Evolutionary conservation across 2,329 filamentous ascomycete genomes (phyloP), one percentile per base, ranked within the genome.

Genomic region (Aspergillus sp.): DNA sequence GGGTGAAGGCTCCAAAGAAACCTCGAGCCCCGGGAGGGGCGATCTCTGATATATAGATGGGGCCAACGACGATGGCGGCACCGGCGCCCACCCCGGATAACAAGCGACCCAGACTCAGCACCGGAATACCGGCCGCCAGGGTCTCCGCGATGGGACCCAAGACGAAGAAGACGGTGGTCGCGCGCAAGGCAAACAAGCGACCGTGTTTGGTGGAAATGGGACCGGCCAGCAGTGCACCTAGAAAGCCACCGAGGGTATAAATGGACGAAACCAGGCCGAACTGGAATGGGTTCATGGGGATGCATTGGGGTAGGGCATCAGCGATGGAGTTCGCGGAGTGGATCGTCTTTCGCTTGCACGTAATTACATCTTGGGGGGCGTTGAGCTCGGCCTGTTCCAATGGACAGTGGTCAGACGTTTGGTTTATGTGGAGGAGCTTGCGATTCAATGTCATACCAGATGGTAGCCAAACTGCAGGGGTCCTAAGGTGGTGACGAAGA

Each of bases 381-480:
- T 99, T 99, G 58, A 99, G 83, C 71, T 97, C 94, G 62, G 91
- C 89, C 92, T 93, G 64, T 42, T 38, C 42, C 46, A 29, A 21
- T 20, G 14, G 57, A 11, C 32, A 19, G 54, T 49, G 5, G 25
- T 55, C 54, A 61, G 17, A 41, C n/a, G n/a, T 21, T 46, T 41
- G 7, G 19, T 20, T 34, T 9, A 16, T 17, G 23, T 21, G 6
- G 34, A 19, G 21, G 14, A 17, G 10, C 9, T 11, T 4, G n/a
- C 29, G 16, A 14, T 20, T 29, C 7, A 49, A 42, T 21, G 46
- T 49, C 76, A 66, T 81, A 94, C 91, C 69, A 97, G 74, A 73
- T 97, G 93, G 73, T 90, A 97, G 57, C 94, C 94, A 69, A 97
- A 99, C 65, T 97, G 91, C 42, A 97, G 81, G 1, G 94, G 91